Conservation (phyloP, 441 rosid species). For the Croton setiger region DNA sequence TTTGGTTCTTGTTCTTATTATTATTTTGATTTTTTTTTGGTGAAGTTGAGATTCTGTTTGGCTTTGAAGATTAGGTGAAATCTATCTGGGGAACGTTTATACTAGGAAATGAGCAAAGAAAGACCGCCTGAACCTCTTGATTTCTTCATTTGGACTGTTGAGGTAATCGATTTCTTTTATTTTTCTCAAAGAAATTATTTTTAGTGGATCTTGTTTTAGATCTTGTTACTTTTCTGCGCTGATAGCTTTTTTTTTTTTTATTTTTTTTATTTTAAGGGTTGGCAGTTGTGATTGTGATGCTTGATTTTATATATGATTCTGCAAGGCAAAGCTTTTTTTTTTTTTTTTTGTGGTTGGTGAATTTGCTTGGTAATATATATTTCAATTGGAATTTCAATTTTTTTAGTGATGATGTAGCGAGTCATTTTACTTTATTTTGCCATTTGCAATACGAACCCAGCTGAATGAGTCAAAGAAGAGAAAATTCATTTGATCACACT, state of each 20-base stretch:
- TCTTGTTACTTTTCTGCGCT: not conserved
- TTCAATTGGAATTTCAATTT: not conserved
- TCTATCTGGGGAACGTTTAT: not conserved
- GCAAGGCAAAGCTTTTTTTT: not conserved
- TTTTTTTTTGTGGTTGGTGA: not conserved
- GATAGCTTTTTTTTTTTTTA: not conserved
- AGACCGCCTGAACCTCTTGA: slow-evolving; percentile 94
- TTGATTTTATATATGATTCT: slow-evolving; percentile 8
- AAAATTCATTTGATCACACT: not conserved
- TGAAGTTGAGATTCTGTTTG: not conserved
- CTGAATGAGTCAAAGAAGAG: slow-evolving; percentile 4
- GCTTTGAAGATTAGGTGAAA: slow-evolving; percentile 12
- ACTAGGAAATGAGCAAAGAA: slow-evolving; percentile 69
- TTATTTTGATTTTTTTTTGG: not conserved
- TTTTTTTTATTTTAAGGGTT: not conserved
- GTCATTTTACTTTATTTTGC: not conserved
- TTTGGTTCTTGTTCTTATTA: not conserved
- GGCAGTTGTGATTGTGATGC: slow-evolving; percentile 15
- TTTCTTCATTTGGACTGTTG: slow-evolving; percentile 99
- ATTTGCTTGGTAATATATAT: not conserved
- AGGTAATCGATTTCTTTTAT: slow-evolving; percentile 46
- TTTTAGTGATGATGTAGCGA: not conserved
- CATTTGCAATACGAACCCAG: not conserved
- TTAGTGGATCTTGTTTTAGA: slow-evolving; percentile 23
- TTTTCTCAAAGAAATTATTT: not conserved